Evolutionary conservation across 371 early-diverging fungal species (phyloP), one percentile per base, ranked within the genome.

Genomic region (Dichotomocladium elegans): DNA sequence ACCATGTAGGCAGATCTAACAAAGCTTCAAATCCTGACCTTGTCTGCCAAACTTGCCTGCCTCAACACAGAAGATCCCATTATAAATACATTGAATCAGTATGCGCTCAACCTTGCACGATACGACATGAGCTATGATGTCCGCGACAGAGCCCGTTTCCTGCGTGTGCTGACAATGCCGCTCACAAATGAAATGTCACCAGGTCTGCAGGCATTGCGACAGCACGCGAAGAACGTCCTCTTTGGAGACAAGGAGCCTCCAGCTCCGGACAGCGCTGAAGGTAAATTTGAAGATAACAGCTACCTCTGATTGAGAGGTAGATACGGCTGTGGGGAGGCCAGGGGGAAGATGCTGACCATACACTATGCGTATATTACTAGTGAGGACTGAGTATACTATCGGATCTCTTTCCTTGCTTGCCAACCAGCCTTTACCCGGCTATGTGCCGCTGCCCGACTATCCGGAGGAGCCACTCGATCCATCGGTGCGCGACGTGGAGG

Each of bases 121-220:
- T 96, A 89, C 57, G 98, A 98, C 63, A 62, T 79, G 14, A 80
- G 85, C 58, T 95, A 89, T 55, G 93, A 93, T 62, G 87, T 96
- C 1, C 82, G 98, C 28, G 98, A 98, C 58, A 83, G 94, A 15
- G 93, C 92, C 9, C 69, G 98, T 31, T 83, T 91, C 56, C 68
- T 95, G 33, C 82, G 87, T 34, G 87, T 79, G 1, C 65, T 95
- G 47, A 81, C 90, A 12, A 70, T 83, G 50, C 76, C 80, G 10
- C 54, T 58, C 27, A 59, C 50, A 15, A 60, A 47, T 41, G 48
- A 33, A 8, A 52, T 61, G 10, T 69, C 70, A 25, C 66, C 70
- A 17, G 74, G 70, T 12, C 53, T 74, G 15, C 60, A 55, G 50
- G 68, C 60, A 27, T 29, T 83, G 29, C 67, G 74, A 29, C 55